A percentile compares a stretch with the other conserved stretches of the same genome.
Conservation (phyloP, 2,329 filamentous ascomycete genomes). For the Mycosphaerelloides madeirae region DNA sequence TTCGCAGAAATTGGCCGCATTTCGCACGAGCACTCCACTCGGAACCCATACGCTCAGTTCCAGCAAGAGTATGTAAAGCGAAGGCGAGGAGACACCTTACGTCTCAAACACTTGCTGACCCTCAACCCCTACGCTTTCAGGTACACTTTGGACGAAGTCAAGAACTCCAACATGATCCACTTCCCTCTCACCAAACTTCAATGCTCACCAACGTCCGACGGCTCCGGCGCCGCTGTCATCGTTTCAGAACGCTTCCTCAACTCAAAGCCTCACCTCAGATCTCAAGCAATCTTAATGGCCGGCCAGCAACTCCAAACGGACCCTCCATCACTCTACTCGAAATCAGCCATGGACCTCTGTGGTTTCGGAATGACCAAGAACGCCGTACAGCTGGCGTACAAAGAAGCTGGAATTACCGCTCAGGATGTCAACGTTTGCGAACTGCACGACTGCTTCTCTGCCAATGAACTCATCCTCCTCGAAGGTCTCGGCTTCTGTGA, state of each 20-base stretch:
- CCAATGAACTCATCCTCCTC: constrained; percentile 88
- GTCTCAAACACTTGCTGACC: no score
- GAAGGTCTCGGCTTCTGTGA: constrained; percentile 76
- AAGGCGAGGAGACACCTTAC: no score
- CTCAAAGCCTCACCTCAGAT: constrained; percentile 71
- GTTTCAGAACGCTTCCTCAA: constrained; percentile 88
- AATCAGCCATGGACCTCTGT: constrained; percentile 78
- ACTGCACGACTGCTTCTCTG: constrained; percentile 92
- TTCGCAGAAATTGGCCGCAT: constrained; percentile 91
- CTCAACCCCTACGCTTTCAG: no score
- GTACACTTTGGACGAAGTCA: constrained; percentile 81
- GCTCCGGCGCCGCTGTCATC: constrained; percentile 79
- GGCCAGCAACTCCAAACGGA: constrained; percentile 85
- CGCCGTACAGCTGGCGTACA: constrained; percentile 64
- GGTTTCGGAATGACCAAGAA: constrained; percentile 77
- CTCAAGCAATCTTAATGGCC: constrained; percentile 80
- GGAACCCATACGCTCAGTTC: constrained; percentile 96
- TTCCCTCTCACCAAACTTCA: constrained; percentile 93
- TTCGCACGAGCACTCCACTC: constrained; percentile 85
- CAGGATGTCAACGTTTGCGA: constrained; percentile 78
- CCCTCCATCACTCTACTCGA: constrained; percentile 70
- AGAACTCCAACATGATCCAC: constrained; percentile 71
- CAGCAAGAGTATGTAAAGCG: no score
- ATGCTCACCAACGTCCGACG: constrained; percentile 94
- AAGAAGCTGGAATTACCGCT: constrained; percentile 63